A percentile compares a stretch with the other conserved stretches of the same genome.
These are phyloP conservation scores for Salisapilia sapeloensis DNA, from an alignment of 352 stramenopile genomes.

Conservation along the genomic window DNA sequence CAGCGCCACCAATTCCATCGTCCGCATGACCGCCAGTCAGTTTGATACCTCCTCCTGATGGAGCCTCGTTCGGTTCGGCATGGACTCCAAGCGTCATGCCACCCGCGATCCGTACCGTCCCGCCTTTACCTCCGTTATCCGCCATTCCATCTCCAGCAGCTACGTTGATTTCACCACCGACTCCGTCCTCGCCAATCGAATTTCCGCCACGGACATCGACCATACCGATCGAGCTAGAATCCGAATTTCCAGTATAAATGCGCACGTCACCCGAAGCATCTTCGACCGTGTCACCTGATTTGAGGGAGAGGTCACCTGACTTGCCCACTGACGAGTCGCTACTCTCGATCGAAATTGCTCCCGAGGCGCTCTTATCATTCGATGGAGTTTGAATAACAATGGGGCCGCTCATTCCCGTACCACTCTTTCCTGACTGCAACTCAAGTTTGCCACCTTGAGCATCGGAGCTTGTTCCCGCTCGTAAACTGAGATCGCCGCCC, in stretches of 20 bases:
- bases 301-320: constrained; percentile 11
- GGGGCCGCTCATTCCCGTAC: constrained; percentile 9
- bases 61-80: constrained; percentile 5
- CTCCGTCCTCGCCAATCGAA: constrained; percentile 1
- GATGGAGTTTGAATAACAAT: no score
- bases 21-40: constrained; percentile 6
- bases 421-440: constrained; percentile 4
- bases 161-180: constrained; percentile 2
- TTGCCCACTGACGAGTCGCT: constrained; percentile 28
- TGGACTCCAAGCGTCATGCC: constrained; percentile 7
- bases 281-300: no score
- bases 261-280: neutral
- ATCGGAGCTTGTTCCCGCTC: constrained; percentile 13
- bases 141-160: constrained; percentile 3
- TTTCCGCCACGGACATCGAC: neutral
- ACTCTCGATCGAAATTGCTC: constrained; percentile 4
- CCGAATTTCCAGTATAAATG: neutral
- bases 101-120: constrained; percentile 4
- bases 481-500: constrained; percentile 15
- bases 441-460: constrained; percentile 4
- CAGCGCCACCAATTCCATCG: constrained; percentile 8
- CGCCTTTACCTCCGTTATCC: constrained; percentile 3
- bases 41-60: constrained; percentile 5
- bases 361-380: constrained; percentile 8
- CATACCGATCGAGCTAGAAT: neutral